phyloP scores from a whole-genome alignment of 345 rosid species.

The Eucalyptus lansdowneana region DNA sequence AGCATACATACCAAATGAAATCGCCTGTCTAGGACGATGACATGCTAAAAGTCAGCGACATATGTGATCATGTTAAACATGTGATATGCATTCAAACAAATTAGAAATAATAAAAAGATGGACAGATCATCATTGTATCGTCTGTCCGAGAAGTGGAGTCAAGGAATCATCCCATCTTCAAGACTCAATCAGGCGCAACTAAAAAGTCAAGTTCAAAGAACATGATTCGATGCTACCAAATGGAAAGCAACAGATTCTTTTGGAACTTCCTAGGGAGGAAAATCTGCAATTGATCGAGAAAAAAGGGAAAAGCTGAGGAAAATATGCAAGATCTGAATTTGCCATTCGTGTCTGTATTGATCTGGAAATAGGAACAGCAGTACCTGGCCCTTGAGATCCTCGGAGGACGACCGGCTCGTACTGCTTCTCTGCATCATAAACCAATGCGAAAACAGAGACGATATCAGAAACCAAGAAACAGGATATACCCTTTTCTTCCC shows the following conservation, averaged over 20 bases:
- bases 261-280: background rate
- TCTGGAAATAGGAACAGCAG: background rate
- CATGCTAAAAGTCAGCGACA: background rate
- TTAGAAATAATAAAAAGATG: background rate
- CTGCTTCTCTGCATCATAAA: constrained; percentile 25
- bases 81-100: background rate
- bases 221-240: background rate
- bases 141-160: background rate
- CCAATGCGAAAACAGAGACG: background rate
- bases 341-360: background rate
- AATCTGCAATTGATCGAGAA: background rate
- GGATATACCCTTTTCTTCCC: background rate
- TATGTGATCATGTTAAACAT: background rate
- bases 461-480: background rate
- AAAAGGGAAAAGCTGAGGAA: background rate
- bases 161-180: background rate
- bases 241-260: background rate
- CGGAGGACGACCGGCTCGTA: constrained; percentile 11
- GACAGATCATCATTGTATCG: background rate
- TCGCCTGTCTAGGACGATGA: background rate
- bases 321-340: background rate
- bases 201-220: background rate
- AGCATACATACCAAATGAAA: background rate
- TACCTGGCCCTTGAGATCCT: constrained; percentile 38
- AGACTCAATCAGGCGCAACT: background rate